phyloP scores from a whole-genome alignment of 2,329 filamentous ascomycete species.

The Sporothrix pseudoabietina region DNA sequence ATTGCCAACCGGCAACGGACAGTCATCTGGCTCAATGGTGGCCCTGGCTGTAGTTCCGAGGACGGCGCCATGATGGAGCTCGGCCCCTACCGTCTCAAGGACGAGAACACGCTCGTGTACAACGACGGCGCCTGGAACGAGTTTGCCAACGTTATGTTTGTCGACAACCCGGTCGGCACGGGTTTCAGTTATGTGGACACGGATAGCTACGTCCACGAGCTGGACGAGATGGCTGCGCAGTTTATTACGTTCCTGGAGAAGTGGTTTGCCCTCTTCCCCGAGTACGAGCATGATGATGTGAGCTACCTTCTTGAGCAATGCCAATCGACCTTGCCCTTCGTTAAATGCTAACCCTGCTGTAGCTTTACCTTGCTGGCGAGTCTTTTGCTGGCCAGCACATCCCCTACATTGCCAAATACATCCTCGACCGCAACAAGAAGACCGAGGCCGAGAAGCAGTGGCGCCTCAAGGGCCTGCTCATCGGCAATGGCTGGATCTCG shows the following conservation, averaged over 20 bases:
- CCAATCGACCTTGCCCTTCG: slow-evolving; percentile 21
- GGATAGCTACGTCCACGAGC: slow-evolving; percentile 79
- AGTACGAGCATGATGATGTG: slow-evolving; percentile 90
- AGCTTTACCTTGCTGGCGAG: slow-evolving; percentile 95
- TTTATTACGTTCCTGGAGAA: slow-evolving; percentile 89
- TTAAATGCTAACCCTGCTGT: slow-evolving; percentile 36
- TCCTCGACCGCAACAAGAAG: slow-evolving; percentile 82
- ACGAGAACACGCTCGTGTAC: slow-evolving; percentile 69
- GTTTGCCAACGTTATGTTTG: slow-evolving; percentile 94
- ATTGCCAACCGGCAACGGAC: slow-evolving; percentile 90
- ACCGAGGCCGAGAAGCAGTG: slow-evolving; percentile 57
- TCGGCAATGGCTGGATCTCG: slow-evolving; percentile 97
- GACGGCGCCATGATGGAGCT: slow-evolving; percentile 96
- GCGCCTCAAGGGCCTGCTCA: slow-evolving; percentile 82
- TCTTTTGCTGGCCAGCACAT: slow-evolving; percentile 97
- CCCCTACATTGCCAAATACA: slow-evolving; percentile 90
- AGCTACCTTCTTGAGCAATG: not conserved
- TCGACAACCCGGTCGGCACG: slow-evolving; percentile 95
- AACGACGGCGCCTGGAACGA: slow-evolving; percentile 99
- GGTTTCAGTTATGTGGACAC: slow-evolving; percentile 96
- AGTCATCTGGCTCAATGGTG: slow-evolving; percentile 95
- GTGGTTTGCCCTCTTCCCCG: slow-evolving; percentile 86
- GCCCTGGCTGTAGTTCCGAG: slow-evolving; percentile 95
- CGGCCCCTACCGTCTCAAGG: slow-evolving; percentile 84
- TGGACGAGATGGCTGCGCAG: slow-evolving; percentile 85